Base-by-base conservation (phyloP, 2,329 filamentous ascomycete genomes). In the Aspergillus arachidicola region DNA sequence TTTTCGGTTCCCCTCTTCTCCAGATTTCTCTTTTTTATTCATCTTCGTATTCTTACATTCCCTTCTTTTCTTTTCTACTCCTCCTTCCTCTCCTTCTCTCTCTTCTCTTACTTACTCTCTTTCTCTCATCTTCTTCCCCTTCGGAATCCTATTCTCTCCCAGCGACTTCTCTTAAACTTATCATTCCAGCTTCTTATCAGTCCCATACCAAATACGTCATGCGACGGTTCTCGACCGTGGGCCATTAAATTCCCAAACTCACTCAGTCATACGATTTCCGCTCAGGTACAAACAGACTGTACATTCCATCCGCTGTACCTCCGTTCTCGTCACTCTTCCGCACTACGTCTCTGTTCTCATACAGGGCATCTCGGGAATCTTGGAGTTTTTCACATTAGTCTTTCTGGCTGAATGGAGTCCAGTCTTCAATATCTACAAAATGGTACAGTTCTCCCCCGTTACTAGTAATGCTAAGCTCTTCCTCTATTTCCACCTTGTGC, bases 381-480 rank as follows among this genome's bases (percentile, higher is more conserved):
- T 38, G 16, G 2, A 51, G 16, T 11, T 21, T 19, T 41, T 34
- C 36, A 16, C 28, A 53, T 32, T 45, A 16, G 19, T 23, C 26
- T 45, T 62, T 60, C 58, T 65, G 60, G 64, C 71, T 64, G 71
- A 41, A 76, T 75, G 74, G 71, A 71, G 65, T 63, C 61, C 61
- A 58, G 57, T 62, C 51, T 55, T 68, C 54, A 58, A 63, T 65
- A 66, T 66, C 68, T 70, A 63, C 71, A 76, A 76, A 60, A 79
- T 79, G 77, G 77, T 79, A 72, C n/a, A n/a, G 34, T 28, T 16
- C 38, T 26, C 38, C 57, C 32, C 21, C 5, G 26, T 28, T 28
- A 28, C 26, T 28, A 38, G 14, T 34, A 16, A 36, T 23, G 28
- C 12, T 55, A 26, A 23, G 16, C 19, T 36, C 32, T 57, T 32